Evolutionary conservation across 306 rosid species (phyloP).

Genomic region (Prunus kanzakura): DNA sequence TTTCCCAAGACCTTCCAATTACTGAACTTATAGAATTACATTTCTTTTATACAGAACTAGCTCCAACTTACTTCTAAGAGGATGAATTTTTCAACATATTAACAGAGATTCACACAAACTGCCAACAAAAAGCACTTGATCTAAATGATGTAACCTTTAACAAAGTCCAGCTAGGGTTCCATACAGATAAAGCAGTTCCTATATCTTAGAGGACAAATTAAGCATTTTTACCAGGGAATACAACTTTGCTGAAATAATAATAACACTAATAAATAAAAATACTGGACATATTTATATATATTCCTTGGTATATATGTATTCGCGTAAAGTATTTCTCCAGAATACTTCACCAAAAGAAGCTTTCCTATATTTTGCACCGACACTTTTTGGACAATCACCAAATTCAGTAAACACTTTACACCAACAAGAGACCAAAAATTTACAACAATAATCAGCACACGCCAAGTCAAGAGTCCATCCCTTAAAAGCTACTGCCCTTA

Average conservation of each 20-base stretch:
- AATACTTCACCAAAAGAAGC: not conserved
- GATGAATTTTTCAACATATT: not conserved
- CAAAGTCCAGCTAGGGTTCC: not conserved
- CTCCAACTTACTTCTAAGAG: not conserved
- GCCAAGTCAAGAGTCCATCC: not conserved
- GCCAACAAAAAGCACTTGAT: not conserved
- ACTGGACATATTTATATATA: not conserved
- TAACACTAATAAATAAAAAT: too few relatives aligned
- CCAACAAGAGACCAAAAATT: not conserved
- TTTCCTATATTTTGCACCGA: slow-evolving; percentile 2
- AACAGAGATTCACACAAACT: not conserved
- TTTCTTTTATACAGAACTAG: not conserved
- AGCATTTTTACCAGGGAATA: not conserved
- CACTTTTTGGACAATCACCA: not conserved
- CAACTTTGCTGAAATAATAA: not conserved
- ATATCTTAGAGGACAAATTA: not conserved
- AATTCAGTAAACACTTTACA: not conserved
- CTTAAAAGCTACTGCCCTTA: not conserved
- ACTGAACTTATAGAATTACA: not conserved
- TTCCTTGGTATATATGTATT: too few relatives aligned
- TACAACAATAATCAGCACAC: not conserved
- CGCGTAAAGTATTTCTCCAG: not conserved
- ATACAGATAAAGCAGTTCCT: not conserved
- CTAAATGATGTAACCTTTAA: not conserved
- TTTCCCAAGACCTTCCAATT: not conserved